These are phyloP conservation scores for Aspergillus funiculosus DNA, from an alignment of 495 filamentous ascomycete species.

Conservation along the genomic window DNA sequence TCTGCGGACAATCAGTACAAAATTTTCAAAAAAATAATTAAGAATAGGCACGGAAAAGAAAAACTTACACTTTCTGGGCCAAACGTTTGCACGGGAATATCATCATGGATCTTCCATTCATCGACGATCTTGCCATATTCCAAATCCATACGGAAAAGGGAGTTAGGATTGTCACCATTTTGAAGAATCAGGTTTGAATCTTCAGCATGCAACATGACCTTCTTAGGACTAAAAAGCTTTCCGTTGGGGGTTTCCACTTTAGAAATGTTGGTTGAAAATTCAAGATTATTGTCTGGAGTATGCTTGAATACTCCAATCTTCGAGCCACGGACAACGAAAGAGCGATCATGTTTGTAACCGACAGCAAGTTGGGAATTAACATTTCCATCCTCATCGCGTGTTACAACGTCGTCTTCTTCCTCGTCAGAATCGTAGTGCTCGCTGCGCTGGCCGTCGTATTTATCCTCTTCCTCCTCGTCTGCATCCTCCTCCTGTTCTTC, in stretches of 20 bases:
- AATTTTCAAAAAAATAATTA: background rate
- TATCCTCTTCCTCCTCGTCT: conserved; percentile 57
- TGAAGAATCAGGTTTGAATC: conserved; percentile 92
- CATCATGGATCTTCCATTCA: conserved; percentile 98
- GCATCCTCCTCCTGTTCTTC: conserved; percentile 50
- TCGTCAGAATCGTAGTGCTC: conserved; percentile 91
- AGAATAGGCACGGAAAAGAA: too few species aligned
- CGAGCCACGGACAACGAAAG: conserved; percentile 91
- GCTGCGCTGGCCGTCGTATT: conserved; percentile 58
- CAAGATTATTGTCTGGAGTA: conserved; percentile 81
- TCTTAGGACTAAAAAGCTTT: conserved; percentile 85
- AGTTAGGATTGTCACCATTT: conserved; percentile 76
- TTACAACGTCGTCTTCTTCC: conserved; percentile 77
- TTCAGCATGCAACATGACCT: conserved; percentile 95
- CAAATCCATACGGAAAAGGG: conserved; percentile 94
- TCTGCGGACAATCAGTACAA: conserved; percentile 44
- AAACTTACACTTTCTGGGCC: conserved; percentile 71
- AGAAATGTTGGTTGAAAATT: conserved; percentile 96
- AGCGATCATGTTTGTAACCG: conserved; percentile 94
- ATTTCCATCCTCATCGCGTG: conserved; percentile 67
- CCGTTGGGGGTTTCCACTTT: conserved; percentile 89
- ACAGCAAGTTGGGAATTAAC: conserved; percentile 96
- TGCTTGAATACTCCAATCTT: conserved; percentile 99
- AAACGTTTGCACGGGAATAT: conserved; percentile 86
- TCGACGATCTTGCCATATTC: conserved; percentile 99